Evolutionary conservation across 805 yeast genomes (phyloP).

Genomic region (Schwanniomyces polymorphus): DNA sequence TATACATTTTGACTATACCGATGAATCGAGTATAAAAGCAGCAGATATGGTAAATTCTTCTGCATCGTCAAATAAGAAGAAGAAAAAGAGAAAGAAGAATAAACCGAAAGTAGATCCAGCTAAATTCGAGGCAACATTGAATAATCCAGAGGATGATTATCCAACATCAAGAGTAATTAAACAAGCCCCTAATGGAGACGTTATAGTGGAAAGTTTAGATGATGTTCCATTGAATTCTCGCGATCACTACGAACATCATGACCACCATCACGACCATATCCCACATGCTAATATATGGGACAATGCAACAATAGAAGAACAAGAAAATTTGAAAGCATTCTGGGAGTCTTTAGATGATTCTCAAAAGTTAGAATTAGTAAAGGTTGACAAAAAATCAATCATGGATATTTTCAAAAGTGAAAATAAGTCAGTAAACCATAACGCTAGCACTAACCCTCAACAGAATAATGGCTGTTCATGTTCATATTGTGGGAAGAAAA

Average conservation of each 20-base stretch:
- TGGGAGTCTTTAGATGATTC: conserved; percentile 69
- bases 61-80: conserved; percentile 15
- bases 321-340: conserved; percentile 49
- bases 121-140: conserved; percentile 43
- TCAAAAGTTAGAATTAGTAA: conserved; percentile 60
- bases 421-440: conserved; percentile 12
- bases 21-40: conserved; percentile 3
- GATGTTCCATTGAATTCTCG: conserved; percentile 12
- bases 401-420: conserved; percentile 58
- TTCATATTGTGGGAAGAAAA: conserved; percentile 73
- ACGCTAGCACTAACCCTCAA: not conserved
- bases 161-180: conserved; percentile 72
- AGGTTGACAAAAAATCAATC: conserved; percentile 68
- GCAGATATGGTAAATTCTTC: conserved; percentile 9
- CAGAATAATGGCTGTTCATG: conserved; percentile 55
- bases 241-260: conserved; percentile 7
- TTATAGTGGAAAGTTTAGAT: conserved; percentile 62
- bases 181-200: conserved; percentile 73
- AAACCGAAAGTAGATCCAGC: conserved; percentile 11
- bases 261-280: conserved; percentile 5
- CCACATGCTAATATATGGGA: conserved; percentile 42
- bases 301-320: conserved; percentile 49
- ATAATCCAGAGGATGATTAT: conserved; percentile 60
- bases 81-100: conserved; percentile 35
- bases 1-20: conserved; percentile 30